phyloP scores from a whole-genome alignment of 2,329 filamentous ascomycete genomes.

The Exophiala oligosperma region DNA sequence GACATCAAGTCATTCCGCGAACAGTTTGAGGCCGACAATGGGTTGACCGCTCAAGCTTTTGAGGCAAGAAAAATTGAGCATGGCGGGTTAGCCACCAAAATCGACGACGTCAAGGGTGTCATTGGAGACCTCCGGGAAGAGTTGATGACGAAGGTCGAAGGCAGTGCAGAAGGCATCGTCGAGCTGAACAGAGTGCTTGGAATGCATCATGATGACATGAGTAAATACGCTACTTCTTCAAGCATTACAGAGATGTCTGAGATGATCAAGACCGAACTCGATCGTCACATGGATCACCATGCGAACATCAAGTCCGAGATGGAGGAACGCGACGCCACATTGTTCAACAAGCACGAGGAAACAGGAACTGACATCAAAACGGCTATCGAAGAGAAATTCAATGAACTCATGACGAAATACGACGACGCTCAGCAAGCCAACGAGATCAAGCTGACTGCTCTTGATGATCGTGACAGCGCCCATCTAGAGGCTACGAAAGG shows the following conservation, averaged over 20 bases:
- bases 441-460: constrained; percentile 71
- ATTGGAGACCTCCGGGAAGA: constrained; percentile 77
- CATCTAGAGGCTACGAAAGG: constrained; percentile 71
- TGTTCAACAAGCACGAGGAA: constrained; percentile 62
- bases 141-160: constrained; percentile 73
- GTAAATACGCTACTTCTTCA: constrained; percentile 49
- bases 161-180: constrained; percentile 64
- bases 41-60: constrained; percentile 73
- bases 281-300: constrained; percentile 77
- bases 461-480: constrained; percentile 70
- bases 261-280: constrained; percentile 80
- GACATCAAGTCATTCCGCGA: constrained; percentile 72
- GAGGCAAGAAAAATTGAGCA: constrained; percentile 85
- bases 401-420: constrained; percentile 80
- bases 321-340: constrained; percentile 58
- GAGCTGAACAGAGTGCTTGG: constrained; percentile 62
- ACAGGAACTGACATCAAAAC: constrained; percentile 55
- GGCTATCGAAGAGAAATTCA: constrained; percentile 74
- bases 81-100: constrained; percentile 72
- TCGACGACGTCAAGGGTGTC: constrained; percentile 74
- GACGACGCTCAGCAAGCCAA: constrained; percentile 77
- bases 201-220: constrained; percentile 63
- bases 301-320: constrained; percentile 79
- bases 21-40: constrained; percentile 65
- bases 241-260: constrained; percentile 72